Percentiles rank a stretch among this genome's conserved stretches.
Conservation (phyloP, 225 moss, liverwort and hornwort genomes). For the Polytrichum formosum region DNA sequence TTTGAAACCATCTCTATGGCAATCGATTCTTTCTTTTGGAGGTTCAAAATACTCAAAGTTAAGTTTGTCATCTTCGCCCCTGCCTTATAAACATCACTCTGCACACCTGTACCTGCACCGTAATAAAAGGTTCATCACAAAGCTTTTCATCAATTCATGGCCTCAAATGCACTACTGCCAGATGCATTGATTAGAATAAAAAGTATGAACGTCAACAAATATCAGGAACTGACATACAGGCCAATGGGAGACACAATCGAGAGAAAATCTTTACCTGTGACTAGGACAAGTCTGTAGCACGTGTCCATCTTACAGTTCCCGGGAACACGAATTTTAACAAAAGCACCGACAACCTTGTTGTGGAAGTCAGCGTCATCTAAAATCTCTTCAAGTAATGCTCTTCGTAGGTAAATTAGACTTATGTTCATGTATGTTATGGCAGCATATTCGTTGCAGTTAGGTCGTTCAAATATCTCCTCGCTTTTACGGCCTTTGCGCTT, state of each 20-base stretch:
- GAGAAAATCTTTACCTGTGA: slow-evolving; percentile 45
- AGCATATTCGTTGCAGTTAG: slow-evolving; percentile 72
- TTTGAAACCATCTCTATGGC: slow-evolving; percentile 94
- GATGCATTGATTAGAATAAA: too few species aligned
- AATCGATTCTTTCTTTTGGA: slow-evolving; percentile 88
- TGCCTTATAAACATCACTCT: slow-evolving; percentile 81
- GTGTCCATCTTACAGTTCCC: slow-evolving; percentile 88
- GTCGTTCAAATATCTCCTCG: slow-evolving; percentile 89
- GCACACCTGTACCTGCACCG: slow-evolving; percentile 65
- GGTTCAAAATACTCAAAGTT: slow-evolving; percentile 81
- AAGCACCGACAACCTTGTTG: slow-evolving; percentile 78
- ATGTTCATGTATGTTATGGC: slow-evolving; percentile 89
- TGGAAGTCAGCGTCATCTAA: slow-evolving; percentile 87
- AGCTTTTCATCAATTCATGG: too few species aligned
- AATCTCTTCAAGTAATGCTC: slow-evolving; percentile 75
- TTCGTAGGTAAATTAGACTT: slow-evolving; percentile 77
- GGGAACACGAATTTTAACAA: slow-evolving; percentile 91
- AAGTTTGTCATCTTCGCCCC: slow-evolving; percentile 78
- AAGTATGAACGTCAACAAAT: too few species aligned
- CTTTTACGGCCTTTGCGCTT: slow-evolving; percentile 57
- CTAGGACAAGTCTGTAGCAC: slow-evolving; percentile 91
- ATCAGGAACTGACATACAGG: too few species aligned
- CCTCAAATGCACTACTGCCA: too few species aligned
- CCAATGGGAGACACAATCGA: too few species aligned
- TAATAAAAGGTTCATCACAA: too few species aligned